Conservation (phyloP, 2,329 filamentous ascomycete genomes). For the Onygenales sp. region DNA sequence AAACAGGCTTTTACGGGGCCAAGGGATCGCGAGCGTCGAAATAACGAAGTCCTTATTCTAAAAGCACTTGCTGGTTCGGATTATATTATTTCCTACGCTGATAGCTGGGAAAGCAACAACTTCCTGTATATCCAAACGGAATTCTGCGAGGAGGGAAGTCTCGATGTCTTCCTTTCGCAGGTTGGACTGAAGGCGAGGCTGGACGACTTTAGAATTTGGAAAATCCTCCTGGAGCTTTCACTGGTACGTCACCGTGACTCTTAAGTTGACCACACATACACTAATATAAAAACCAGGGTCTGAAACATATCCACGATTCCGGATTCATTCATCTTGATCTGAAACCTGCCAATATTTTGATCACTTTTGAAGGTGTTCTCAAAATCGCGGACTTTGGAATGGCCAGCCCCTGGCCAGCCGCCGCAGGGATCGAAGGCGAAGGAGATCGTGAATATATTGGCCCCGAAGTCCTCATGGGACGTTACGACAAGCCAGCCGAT, state of each 20-base stretch:
- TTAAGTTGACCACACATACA: neutral
- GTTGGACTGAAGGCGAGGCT: slow-evolving; percentile 75
- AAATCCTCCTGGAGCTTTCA: slow-evolving; percentile 80
- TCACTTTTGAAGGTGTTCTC: slow-evolving; percentile 56
- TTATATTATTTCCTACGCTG: slow-evolving; percentile 73
- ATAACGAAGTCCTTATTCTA: slow-evolving; percentile 74
- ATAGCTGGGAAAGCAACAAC: slow-evolving; percentile 77
- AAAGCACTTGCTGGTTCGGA: slow-evolving; percentile 68
- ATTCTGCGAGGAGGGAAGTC: slow-evolving; percentile 86
- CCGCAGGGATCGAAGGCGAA: slow-evolving; percentile 72
- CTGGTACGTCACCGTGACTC: slow-evolving; percentile 49
- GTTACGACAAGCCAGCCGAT: slow-evolving; percentile 83
- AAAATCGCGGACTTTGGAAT: slow-evolving; percentile 62
- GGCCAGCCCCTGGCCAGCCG: slow-evolving; percentile 68
- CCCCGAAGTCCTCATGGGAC: slow-evolving; percentile 78
- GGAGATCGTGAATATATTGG: slow-evolving; percentile 95
- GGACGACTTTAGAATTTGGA: slow-evolving; percentile 98
- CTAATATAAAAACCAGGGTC: slow-evolving; percentile 48
- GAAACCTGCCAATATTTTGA: slow-evolving; percentile 57
- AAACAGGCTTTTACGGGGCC: slow-evolving; percentile 68
- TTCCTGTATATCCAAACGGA: slow-evolving; percentile 96
- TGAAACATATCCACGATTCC: slow-evolving; percentile 81
- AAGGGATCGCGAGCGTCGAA: slow-evolving; percentile 71
- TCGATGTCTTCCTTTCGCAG: slow-evolving; percentile 75
- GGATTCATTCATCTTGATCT: slow-evolving; percentile 66